Base-by-base conservation (phyloP, 1,284 basidiomycete genomes). In the Cryptococcus hybrid region DNA sequence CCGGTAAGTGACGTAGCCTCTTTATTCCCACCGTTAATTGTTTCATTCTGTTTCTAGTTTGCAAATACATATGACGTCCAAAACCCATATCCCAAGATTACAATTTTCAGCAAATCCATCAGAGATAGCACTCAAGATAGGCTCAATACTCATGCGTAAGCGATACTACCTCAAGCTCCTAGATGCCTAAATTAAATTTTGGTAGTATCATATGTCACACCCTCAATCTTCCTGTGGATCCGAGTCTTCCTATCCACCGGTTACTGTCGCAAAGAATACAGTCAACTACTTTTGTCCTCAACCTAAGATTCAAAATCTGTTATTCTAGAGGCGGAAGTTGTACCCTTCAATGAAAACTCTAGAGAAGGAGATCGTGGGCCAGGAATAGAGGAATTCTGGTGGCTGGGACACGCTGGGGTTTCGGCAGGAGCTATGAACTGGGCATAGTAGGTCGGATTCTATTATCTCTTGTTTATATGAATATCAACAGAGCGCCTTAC, bases 311-410 rank as follows among this genome's bases (percentile, higher is more conserved):
- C 37, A 43, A 2, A 37, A 71, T 84, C 84, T 58, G 74, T 88
- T 37, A 85, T 94, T 15, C 75, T 94, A 0, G 92, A 95, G 70
- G 90, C 90, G 0, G 92, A 95, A 74, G 90, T 94, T 84, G 86
- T 93, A 4, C 86, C 89, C 0, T 93, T 83, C 72, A 84, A 87
- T 49, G 86, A 86, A 34, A 75, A 71, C 0, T 68, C 56, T 3
- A 56, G 77, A 9, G 59, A 70, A 54, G 67, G 75, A 3, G 62
- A 62, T 2, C 58, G 69, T 5, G 74, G 72, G 2, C 69, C 73
- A 1, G 77, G 75, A 2, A 77, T 81, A 47, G 80, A 80, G 57
- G 80, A 81, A 66, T 82, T 82, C 59, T 80, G 79, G 75, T 69
- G 71, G 67, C 64, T 78, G 0, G 67, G 58, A 13, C 46, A 52